A percentile compares a stretch with the other conserved stretches of the same genome.
phyloP scores from a whole-genome alignment of 2,329 filamentous ascomycete species.

The Sporothrix globosa region DNA sequence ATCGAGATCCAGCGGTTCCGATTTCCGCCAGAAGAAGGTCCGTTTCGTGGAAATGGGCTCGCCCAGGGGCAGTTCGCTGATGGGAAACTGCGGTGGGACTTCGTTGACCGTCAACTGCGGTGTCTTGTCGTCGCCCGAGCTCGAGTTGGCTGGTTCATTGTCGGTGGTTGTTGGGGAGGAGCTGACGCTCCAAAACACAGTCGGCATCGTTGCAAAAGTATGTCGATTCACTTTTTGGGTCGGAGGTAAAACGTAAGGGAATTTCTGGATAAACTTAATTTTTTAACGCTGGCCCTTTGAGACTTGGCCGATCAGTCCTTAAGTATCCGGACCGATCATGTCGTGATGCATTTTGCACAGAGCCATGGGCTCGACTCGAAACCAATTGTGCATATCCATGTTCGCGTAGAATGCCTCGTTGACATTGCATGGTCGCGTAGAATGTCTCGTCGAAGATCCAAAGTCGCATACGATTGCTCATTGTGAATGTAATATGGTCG shows the following conservation, averaged over 20 bases:
- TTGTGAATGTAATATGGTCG: too few species aligned
- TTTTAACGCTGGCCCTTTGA: background rate
- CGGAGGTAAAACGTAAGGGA: background rate
- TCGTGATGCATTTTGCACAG: background rate
- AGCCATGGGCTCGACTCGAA: background rate
- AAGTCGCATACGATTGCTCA: too few species aligned
- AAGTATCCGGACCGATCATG: background rate
- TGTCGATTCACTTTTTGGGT: background rate
- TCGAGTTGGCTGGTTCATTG: background rate
- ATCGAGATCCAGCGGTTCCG: conserved; percentile 1
- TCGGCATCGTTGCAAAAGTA: background rate
- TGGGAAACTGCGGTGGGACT: background rate
- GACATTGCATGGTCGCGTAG: too few species aligned
- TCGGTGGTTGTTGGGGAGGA: background rate
- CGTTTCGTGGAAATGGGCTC: conserved; percentile 1
- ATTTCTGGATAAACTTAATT: background rate
- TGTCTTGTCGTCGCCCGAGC: background rate
- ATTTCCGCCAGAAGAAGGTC: conserved; percentile 6
- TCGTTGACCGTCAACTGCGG: background rate
- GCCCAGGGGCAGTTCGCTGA: background rate
- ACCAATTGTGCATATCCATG: background rate
- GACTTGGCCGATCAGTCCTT: background rate
- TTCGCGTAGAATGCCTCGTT: background rate
- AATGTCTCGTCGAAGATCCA: too few species aligned
- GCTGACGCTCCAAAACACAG: background rate